phyloP scores from a whole-genome alignment of 768 basidiomycete species.

The Coprinopsis sp. region DNA sequence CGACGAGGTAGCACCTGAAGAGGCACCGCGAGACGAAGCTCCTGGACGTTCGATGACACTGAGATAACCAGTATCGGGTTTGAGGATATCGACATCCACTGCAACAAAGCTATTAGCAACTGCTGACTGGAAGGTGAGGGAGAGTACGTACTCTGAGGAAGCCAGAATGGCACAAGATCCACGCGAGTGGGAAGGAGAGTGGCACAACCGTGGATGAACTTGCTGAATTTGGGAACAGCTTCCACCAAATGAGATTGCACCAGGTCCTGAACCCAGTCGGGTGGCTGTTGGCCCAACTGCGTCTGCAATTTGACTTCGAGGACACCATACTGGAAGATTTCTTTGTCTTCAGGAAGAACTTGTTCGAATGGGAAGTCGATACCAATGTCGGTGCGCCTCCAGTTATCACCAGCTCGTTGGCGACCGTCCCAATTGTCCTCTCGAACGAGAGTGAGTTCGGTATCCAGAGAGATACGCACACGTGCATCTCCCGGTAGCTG shows the following conservation, averaged over 20 bases:
- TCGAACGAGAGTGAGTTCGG: constrained; percentile 88
- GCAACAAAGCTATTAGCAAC: constrained; percentile 4
- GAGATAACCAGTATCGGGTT: constrained; percentile 79
- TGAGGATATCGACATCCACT: constrained; percentile 96
- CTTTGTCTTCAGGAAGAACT: constrained; percentile 72
- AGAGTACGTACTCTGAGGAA: constrained; percentile 78
- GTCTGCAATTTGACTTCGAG: constrained; percentile 98
- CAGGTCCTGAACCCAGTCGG: constrained; percentile 94
- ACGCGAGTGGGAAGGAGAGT: constrained; percentile 89
- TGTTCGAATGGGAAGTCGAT: constrained; percentile 89
- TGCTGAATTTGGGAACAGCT: constrained; percentile 96
- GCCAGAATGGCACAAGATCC: constrained; percentile 97
- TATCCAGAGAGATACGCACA: constrained; percentile 97
- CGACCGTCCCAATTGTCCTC: constrained; percentile 96
- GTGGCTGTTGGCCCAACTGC: constrained; percentile 91
- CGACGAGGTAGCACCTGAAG: constrained; percentile 31
- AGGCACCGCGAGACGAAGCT: constrained; percentile 40
- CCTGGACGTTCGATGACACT: constrained; percentile 72
- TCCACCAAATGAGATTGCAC: constrained; percentile 94
- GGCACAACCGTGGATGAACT: constrained; percentile 96
- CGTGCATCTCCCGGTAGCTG: constrained; percentile 98
- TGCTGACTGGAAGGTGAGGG: not conserved
- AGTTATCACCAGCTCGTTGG: constrained; percentile 77
- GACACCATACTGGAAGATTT: constrained; percentile 95
- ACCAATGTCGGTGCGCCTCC: constrained; percentile 91